Percentiles rank a stretch among this genome's conserved stretches.
Evolutionary conservation across 495 filamentous ascomycete species (phyloP).

Genomic region (Aspergillus panamensis): DNA sequence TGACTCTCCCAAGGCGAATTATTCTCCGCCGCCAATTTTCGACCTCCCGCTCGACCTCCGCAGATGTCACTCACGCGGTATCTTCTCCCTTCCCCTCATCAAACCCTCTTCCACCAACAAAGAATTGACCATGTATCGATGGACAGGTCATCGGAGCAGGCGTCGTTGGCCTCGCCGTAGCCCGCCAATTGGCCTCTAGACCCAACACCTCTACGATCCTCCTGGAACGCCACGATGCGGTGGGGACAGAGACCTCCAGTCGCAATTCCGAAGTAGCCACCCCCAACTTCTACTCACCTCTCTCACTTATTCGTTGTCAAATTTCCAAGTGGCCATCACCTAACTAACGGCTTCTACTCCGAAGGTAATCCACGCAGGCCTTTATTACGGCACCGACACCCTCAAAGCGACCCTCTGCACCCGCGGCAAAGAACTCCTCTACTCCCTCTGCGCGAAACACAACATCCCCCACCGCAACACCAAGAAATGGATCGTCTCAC

Average conservation of each 20-base stretch:
- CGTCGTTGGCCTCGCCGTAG: slow-evolving; percentile 87
- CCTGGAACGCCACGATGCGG: slow-evolving; percentile 71
- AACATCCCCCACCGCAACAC: slow-evolving; percentile 67
- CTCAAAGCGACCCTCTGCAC: slow-evolving; percentile 87
- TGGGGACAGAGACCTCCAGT: slow-evolving; percentile 88
- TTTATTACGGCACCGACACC: slow-evolving; percentile 77
- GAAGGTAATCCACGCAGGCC: slow-evolving; percentile 89
- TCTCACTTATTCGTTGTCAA: background rate
- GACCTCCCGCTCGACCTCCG: slow-evolving; percentile 30
- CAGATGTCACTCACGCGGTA: slow-evolving; percentile 84
- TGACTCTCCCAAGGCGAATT: slow-evolving; percentile 13
- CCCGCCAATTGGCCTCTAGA: slow-evolving; percentile 64
- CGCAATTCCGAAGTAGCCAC: slow-evolving; percentile 77
- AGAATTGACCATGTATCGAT: background rate
- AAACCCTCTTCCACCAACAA: background rate
- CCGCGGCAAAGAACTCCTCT: slow-evolving; percentile 68
- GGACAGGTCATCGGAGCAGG: slow-evolving; percentile 80
- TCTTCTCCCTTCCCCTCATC: slow-evolving; percentile 12
- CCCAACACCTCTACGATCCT: slow-evolving; percentile 68
- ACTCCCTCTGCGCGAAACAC: slow-evolving; percentile 66
- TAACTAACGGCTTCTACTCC: background rate
- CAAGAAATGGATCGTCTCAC: slow-evolving; percentile 95
- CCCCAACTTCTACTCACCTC: background rate
- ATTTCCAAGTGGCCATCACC: background rate
- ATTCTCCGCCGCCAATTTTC: slow-evolving; percentile 39